These are phyloP conservation scores for Niveomyces coronatus DNA, from an alignment of 2,329 filamentous ascomycete genomes.

Conservation along the genomic window DNA sequence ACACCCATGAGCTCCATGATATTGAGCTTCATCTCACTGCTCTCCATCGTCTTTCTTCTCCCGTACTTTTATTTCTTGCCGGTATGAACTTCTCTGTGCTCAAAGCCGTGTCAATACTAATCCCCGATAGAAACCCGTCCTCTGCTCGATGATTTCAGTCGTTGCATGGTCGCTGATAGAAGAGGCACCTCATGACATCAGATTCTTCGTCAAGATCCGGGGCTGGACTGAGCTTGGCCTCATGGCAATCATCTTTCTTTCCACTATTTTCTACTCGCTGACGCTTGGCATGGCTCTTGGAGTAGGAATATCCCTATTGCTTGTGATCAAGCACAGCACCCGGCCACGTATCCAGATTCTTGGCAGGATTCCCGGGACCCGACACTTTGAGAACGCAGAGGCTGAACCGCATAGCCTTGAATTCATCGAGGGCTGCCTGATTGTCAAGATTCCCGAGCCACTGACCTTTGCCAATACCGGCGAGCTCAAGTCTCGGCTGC, in stretches of 20 bases:
- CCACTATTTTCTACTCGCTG: conserved; percentile 92
- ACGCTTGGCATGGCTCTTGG: conserved; percentile 89
- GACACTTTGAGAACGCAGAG: conserved; percentile 78
- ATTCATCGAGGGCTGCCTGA: conserved; percentile 83
- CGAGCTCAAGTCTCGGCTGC: conserved; percentile 73
- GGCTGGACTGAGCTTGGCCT: conserved; percentile 79
- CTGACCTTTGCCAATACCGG: conserved; percentile 96
- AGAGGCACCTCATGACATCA: conserved; percentile 85
- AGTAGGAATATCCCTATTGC: conserved; percentile 79
- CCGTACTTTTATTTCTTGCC: conserved; percentile 93
- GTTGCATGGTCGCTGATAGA: conserved; percentile 92
- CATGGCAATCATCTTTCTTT: conserved; percentile 82
- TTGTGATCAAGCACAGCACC: conserved; percentile 83
- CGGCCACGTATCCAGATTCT: conserved; percentile 93
- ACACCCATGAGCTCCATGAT: conserved; percentile 92
- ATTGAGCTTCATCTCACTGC: conserved; percentile 68
- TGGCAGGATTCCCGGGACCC: conserved; percentile 74
- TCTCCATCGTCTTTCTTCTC: conserved; percentile 71
- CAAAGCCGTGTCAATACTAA: neutral
- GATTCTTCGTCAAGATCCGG: conserved; percentile 76
- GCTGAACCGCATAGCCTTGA: conserved; percentile 64
- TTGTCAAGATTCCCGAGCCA: conserved; percentile 95
- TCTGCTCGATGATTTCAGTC: conserved; percentile 89
- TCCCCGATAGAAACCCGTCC: conserved; percentile 65
- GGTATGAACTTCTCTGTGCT: conserved; percentile 40